Percentiles rank a stretch among this genome's conserved stretches.
Evolutionary conservation across 345 rosid species (phyloP).

Genomic region (Corymbia maculata): DNA sequence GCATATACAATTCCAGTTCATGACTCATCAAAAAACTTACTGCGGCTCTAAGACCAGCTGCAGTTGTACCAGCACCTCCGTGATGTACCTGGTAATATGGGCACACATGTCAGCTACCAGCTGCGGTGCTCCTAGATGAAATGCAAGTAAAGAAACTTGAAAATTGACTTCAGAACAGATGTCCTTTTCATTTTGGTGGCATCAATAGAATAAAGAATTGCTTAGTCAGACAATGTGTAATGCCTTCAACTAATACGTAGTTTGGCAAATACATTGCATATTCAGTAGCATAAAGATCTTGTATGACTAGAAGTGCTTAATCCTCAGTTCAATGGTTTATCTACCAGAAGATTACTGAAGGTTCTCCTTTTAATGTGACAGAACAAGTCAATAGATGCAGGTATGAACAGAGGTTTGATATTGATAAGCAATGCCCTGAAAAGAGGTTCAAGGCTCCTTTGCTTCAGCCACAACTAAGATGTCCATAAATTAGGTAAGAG

Average conservation of each 20-base stretch:
- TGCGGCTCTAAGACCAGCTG: conserved; percentile 59
- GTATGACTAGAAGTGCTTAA: neutral
- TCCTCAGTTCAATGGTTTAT: neutral
- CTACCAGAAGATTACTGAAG: neutral
- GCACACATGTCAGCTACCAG: neutral
- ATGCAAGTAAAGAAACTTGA: neutral
- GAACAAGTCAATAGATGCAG: neutral
- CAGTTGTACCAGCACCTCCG: conserved; percentile 57
- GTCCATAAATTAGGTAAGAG: neutral
- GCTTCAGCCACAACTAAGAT: neutral
- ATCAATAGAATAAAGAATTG: neutral
- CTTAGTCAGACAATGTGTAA: neutral
- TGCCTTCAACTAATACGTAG: neutral
- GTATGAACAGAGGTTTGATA: neutral
- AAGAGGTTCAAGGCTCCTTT: neutral
- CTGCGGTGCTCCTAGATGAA: neutral
- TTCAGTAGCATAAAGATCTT: neutral
- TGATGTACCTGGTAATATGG: conserved; percentile 33
- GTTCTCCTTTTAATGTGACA: neutral
- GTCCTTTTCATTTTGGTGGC: neutral
- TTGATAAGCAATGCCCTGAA: neutral
- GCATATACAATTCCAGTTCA: neutral
- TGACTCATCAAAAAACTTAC: conserved; percentile 6
- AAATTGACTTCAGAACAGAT: neutral
- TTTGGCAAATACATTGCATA: neutral